Base-by-base conservation (phyloP, 768 basidiomycete genomes). In the Panaeolus cyanescens region DNA sequence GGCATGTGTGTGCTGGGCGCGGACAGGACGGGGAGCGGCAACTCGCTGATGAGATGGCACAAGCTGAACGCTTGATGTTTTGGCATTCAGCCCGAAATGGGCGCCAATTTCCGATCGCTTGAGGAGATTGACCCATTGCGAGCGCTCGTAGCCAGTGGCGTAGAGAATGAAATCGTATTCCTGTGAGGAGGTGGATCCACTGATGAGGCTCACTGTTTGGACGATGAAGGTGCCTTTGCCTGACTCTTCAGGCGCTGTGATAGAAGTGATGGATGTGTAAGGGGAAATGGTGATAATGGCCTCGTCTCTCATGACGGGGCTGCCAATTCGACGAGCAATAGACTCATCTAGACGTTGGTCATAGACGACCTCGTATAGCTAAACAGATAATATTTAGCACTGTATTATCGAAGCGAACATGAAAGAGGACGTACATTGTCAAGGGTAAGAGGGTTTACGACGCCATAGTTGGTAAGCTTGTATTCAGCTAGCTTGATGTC, bases 101-200 rank as follows among this genome's bases (percentile, higher is more conserved):
- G 72, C 70, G 25, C 73, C 78, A 59, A 83, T 63, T 39, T 69
- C 70, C 37, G 82, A 81, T 22, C 74, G 62, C 25, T 75, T 73
- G 61, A 84, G 67, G 32, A 83, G 68, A 28, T 75, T 68, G 50
- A 79, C 63, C 83, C 83, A 85, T 0, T 74, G 71, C n/a, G 76
- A 72, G 28, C 83, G 77, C 59, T 83, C 78, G 66, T 85, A 85
- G 12, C 84, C 84, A 10, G 84, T 85, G 2, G 82, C 83, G 67
- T 80, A 84, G 56, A 85, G 68, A 65, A 85, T 68, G 28, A 70
- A 74, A 65, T 85, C 81, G 68, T 85, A 85, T 25, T 67, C 67
- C 33, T 65, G 60, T 50, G 75, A 69, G 12, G 67, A 63, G 59
- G 72, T 65, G 13, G 72, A 67, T 10, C 69, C 71, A n/a, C 72